A percentile compares a stretch with the other conserved stretches of the same genome.
Evolutionary conservation across 1,284 basidiomycete genomes (phyloP).

Genomic region (Apiotrichum domesticum): DNA sequence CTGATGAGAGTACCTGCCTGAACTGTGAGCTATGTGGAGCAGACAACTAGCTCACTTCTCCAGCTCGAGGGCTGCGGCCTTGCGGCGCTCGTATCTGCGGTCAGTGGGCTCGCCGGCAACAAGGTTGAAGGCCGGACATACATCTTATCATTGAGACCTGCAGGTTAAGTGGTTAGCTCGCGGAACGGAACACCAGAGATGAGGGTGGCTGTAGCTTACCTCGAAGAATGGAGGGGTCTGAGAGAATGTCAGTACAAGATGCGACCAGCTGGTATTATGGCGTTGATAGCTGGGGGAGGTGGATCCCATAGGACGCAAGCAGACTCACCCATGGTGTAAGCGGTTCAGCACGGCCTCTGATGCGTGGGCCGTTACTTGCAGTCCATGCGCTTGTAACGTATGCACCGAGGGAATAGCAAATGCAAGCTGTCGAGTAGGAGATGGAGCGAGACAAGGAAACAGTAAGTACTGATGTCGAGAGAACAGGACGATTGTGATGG

Average conservation of each 20-base stretch:
- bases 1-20: conserved; percentile 76
- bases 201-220: conserved; percentile 20
- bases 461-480: no score
- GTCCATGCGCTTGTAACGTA: not conserved
- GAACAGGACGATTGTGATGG: no score
- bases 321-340: conserved; percentile 10
- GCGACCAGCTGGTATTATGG: no score
- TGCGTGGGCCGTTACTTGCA: not conserved
- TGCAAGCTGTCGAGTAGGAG: no score
- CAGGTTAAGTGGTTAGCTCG: not conserved
- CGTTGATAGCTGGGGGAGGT: not conserved
- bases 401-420: no score
- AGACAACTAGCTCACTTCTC: conserved; percentile 63
- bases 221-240: conserved; percentile 38
- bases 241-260: no score
- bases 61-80: conserved; percentile 88
- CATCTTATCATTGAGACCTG: conserved; percentile 49
- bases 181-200: no score
- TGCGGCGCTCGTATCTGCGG: conserved; percentile 76
- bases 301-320: not conserved
- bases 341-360: not conserved
- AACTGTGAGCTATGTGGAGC: not conserved
- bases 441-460: no score
- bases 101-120: not conserved
- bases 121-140: conserved; percentile 13